These are phyloP conservation scores for Mycoemilia scoparia DNA, from an alignment of 192 early-diverging fungal genomes.

Conservation along the genomic window DNA sequence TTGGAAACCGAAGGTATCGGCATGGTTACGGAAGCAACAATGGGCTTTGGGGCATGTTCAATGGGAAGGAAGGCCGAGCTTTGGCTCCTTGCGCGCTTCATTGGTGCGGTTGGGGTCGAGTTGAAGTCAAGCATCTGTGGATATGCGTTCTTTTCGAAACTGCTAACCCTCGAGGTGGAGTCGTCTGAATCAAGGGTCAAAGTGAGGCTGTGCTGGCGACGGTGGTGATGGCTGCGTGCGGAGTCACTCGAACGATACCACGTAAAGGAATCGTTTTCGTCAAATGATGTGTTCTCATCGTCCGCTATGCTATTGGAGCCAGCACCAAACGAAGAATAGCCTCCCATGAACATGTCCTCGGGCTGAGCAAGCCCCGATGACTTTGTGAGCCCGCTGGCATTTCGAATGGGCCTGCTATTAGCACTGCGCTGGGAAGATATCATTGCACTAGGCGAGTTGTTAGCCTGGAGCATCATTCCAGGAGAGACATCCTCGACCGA, in stretches of 20 bases:
- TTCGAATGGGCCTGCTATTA: too few species aligned
- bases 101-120: slow-evolving; percentile 5
- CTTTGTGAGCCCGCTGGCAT: too few species aligned
- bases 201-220: slow-evolving; percentile 1
- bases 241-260: too few species aligned
- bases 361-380: too few species aligned
- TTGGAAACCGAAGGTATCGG: not conserved
- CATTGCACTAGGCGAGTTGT: slow-evolving; percentile 7
- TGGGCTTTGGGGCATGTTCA: not conserved
- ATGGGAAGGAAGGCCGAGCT: slow-evolving; percentile 7
- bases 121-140: slow-evolving; percentile 7
- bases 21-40: not conserved
- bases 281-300: slow-evolving; percentile 16
- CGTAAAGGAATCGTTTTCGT: slow-evolving; percentile 20
- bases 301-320: not conserved
- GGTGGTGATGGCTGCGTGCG: too few species aligned
- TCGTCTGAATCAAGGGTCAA: slow-evolving; percentile 3
- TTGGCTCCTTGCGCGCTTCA: slow-evolving; percentile 19
- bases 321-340: too few species aligned
- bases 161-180: slow-evolving; percentile 8
- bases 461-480: slow-evolving; percentile 3
- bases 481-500: slow-evolving; percentile 10
- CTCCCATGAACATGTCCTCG: too few species aligned
- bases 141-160: slow-evolving; percentile 6
- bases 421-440: slow-evolving; percentile 1